Evolutionary conservation across 768 basidiomycete species (phyloP).

Genomic region (Neoboletus brunneissimus): DNA sequence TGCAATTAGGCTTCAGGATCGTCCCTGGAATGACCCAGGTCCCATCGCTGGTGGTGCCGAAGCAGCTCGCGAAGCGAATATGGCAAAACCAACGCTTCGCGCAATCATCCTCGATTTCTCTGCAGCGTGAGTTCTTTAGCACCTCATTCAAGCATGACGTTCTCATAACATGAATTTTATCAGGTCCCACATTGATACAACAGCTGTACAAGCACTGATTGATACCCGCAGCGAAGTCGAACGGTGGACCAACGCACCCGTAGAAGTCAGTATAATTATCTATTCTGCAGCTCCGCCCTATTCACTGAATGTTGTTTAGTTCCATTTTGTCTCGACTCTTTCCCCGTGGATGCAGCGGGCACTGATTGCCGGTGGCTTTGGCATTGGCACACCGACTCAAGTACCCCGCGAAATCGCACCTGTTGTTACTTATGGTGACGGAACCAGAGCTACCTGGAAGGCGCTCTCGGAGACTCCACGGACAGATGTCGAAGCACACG

Average conservation of each 20-base stretch:
- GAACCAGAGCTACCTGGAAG: conserved; percentile 32
- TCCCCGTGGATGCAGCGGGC: conserved; percentile 94
- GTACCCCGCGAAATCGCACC: conserved; percentile 66
- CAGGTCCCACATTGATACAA: conserved; percentile 88
- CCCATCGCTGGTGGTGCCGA: conserved; percentile 48
- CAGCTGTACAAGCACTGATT: conserved; percentile 85
- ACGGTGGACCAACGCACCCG: conserved; percentile 72
- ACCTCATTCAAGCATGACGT: not conserved
- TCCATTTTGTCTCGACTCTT: conserved; percentile 91
- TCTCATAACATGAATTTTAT: not conserved
- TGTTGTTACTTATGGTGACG: conserved; percentile 63
- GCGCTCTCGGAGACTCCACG: not conserved
- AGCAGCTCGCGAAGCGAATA: conserved; percentile 47
- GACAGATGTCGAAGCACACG: conserved; percentile 35
- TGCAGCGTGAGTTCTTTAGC: conserved; percentile 49
- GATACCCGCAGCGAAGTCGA: conserved; percentile 89
- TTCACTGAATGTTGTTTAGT: conserved; percentile 44
- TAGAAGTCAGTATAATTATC: conserved; percentile 50
- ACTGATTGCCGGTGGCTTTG: conserved; percentile 87
- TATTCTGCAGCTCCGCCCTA: not conserved
- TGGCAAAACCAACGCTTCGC: conserved; percentile 65
- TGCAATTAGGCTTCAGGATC: conserved; percentile 61
- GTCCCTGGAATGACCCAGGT: conserved; percentile 94
- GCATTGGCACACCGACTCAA: conserved; percentile 52
- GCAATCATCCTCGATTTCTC: conserved; percentile 94